phyloP scores from a whole-genome alignment of 176 grass and related monocot species.

The Lolium multiflorum region DNA sequence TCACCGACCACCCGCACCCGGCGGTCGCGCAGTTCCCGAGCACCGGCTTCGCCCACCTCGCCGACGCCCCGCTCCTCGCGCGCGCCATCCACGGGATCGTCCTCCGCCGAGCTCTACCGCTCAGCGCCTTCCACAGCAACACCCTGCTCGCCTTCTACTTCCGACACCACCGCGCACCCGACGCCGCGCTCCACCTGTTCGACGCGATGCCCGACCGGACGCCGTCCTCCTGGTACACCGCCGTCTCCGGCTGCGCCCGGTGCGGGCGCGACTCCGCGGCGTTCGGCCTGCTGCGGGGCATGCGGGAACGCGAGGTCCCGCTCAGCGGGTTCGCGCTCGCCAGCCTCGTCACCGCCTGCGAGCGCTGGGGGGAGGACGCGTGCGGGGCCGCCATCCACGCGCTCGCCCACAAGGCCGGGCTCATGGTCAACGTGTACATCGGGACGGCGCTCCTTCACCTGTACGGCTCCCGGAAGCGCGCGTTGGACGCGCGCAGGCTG shows the following conservation, averaged over 20 bases:
- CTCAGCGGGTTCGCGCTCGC: slow-evolving; percentile 71
- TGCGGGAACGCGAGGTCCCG: slow-evolving; percentile 51
- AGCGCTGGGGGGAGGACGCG: slow-evolving; percentile 31
- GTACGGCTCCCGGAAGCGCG: slow-evolving; percentile 56
- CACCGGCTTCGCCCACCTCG: slow-evolving; percentile 60
- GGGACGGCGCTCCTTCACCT: slow-evolving; percentile 74
- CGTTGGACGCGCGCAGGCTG: slow-evolving; percentile 46
- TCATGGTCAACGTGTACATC: slow-evolving; percentile 70
- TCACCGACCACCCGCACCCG: slow-evolving; percentile 59
- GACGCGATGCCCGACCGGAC: slow-evolving; percentile 65
- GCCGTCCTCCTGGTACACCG: slow-evolving; percentile 69
- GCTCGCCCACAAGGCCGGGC: slow-evolving; percentile 52
- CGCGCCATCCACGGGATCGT: slow-evolving; percentile 55
- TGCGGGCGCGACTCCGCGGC: slow-evolving; percentile 41
- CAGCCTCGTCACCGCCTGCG: slow-evolving; percentile 59
- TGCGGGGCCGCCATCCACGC: slow-evolving; percentile 58
- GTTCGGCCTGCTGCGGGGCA: slow-evolving; percentile 38
- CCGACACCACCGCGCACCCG: slow-evolving; percentile 2
- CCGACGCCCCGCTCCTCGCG: slow-evolving; percentile 41
- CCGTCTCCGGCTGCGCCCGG: slow-evolving; percentile 63
- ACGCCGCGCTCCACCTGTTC: slow-evolving; percentile 62
- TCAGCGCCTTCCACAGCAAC: slow-evolving; percentile 72
- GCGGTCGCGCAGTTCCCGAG: slow-evolving; percentile 53
- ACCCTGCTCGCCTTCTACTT: slow-evolving; percentile 78
- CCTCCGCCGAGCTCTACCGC: slow-evolving; percentile 47